These are phyloP conservation scores for Arabis hirsuta DNA, from an alignment of 345 rosid genomes.

Conservation along the genomic window DNA sequence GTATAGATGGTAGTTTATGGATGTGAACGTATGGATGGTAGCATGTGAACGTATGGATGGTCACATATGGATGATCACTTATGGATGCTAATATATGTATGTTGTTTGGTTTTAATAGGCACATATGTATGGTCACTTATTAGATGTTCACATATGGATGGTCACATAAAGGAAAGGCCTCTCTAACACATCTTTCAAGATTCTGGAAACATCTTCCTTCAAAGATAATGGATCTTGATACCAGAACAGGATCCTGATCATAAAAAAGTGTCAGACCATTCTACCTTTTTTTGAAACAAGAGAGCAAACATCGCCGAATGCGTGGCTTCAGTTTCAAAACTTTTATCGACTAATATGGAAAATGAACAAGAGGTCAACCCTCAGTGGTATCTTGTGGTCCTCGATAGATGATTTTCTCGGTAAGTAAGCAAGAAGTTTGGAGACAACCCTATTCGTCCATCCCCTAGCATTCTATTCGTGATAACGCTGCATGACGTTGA, in stretches of 20 bases:
- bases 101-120: no score
- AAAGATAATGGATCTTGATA: conserved; percentile 65
- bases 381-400: conserved; percentile 52
- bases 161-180: conserved; percentile 86
- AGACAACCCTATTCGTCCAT: conserved; percentile 41
- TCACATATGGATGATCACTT: no score
- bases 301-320: conserved; percentile 27
- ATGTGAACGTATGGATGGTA: no score
- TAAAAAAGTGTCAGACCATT: conserved; percentile 43
- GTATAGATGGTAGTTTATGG: no score
- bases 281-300: conserved; percentile 37
- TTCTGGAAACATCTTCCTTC: conserved; percentile 60
- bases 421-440: conserved; percentile 53
- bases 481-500: conserved; percentile 49
- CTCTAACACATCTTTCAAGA: conserved; percentile 54
- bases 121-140: no score
- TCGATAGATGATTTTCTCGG: conserved; percentile 51
- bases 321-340: conserved; percentile 26
- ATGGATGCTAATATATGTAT: no score
- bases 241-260: conserved; percentile 71
- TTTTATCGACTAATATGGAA: background rate
- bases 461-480: conserved; percentile 24
- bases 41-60: no score
- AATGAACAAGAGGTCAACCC: conserved; percentile 48
- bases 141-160: no score